Evolutionary conservation across 306 rosid species (phyloP), one percentile per base, ranked within the genome.

Genomic region (Rubus idaeus): DNA sequence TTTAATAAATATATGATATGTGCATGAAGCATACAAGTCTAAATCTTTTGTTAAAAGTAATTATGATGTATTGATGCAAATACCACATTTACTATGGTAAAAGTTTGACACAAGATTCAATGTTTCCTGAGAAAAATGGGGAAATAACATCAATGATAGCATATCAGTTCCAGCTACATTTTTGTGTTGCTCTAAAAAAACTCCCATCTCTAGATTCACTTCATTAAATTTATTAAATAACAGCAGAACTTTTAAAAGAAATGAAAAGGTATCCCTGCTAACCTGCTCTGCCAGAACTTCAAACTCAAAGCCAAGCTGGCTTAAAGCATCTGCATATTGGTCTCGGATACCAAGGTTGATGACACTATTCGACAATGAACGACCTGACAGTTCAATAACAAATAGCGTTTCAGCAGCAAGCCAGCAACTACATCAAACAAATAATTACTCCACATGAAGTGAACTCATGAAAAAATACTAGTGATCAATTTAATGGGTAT

Each of bases 221-320:
- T 5, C 11, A 42, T 17, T 52, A 37, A 20, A 23, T 45, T 77
- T 47, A 47, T 66, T 5, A 50, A 42, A 5, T 23, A 66, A 23
- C 11, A 62, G 20, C 1, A 42, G 73, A 81, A 63, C 45, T 69
- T 68, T 21, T 3, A 64, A 56, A 40, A 14, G 4, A 16, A 46
- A 44, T 42, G 18, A 42, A 5, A 14, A 41, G 35, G 50, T 16
- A 20, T 12, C 37, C 51, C 26, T 4, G 16, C 79, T 18, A 44
- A 90, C 92, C 90, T 90, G 95, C 81, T 90, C 95, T 2, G 95
- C 92, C 79, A 90, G 68, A 84, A 90, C 95, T 77, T 90, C 95
- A 75, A 79, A 88, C 82, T 90, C 95, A 83, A 90, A 90, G 30
- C 95, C 95, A 78, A 90, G 95, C 77, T 90, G 92, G 77, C 78